Evolutionary conservation across 129 eudicot species (phyloP), one percentile per base, ranked within the genome.

Genomic region (Deinandra increscens): DNA sequence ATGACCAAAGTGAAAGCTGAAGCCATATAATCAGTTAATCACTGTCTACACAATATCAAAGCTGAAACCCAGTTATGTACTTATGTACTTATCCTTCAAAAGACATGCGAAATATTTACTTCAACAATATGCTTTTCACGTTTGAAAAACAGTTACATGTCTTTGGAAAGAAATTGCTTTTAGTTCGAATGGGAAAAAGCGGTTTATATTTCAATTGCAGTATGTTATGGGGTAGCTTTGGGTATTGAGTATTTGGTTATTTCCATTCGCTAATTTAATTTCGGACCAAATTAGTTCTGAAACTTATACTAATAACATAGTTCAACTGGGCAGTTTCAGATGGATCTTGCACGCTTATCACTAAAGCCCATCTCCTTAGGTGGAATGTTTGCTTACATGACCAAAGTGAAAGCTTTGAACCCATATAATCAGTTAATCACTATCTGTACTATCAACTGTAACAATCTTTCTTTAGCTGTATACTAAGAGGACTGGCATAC

Each of bases 331-430:
- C 54, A 70, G 66, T 58, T 59, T 45, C 68, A 42, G 49, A 54
- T 70, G 14, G 15, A 6, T 70, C 48, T 68, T 19, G 58, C 74
- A 39, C 65, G 54, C 37, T 7, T 65, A 69, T 54, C 53, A 54
- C 39, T 51, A 41, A 15, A 37, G 65, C 39, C 67, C 60, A 49
- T 19, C 12, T 6, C 26, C 29, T 51, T 19, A 51, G 58, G 26
- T 51, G 26, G 58, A 51, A 51, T 3, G 11, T 51, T n/a, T 42
- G 31, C 43, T 42, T 34, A 71, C 29, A 71, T 15, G 31, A 42
- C 22, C 34, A 20, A 37, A 38, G 39, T 51, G 39, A 69, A 38
- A 13, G n/a, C 23, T n/a, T n/a, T 54, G 42, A 58, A 42, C 42
- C 26, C 67, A 42, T 59, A 59, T 42, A 39, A 55, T 39, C 68